phyloP scores from a whole-genome alignment of 1,139 yeast species.

The Suhomyces bolitotheri region DNA sequence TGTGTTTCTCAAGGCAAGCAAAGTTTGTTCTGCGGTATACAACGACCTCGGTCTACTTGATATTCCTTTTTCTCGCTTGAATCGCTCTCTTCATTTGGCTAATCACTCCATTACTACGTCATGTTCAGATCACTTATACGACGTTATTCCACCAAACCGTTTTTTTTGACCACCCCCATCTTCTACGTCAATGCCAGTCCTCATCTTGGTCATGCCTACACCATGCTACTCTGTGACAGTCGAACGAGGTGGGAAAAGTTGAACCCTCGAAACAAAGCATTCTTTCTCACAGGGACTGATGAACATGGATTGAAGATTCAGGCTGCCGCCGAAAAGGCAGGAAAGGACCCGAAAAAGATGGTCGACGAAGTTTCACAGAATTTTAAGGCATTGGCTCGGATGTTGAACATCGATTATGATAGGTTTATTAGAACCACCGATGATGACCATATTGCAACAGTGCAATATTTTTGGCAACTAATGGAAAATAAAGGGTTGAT shows the following conservation, averaged over 20 bases:
- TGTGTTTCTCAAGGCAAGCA: no score
- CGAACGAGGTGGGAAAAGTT: slow-evolving; percentile 69
- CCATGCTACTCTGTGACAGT: slow-evolving; percentile 83
- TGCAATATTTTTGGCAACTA: slow-evolving; percentile 65
- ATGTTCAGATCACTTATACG: slow-evolving; percentile 2
- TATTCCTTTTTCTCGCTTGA: no score
- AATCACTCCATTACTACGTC: no score
- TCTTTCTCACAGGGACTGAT: slow-evolving; percentile 89
- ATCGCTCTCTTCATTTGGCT: no score
- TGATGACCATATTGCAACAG: slow-evolving; percentile 67
- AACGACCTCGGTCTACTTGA: no score
- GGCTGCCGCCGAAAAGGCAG: slow-evolving; percentile 58
- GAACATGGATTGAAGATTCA: slow-evolving; percentile 96
- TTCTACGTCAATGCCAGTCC: slow-evolving; percentile 96
- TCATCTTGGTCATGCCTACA: slow-evolving; percentile 89
- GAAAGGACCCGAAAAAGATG: slow-evolving; percentile 58
- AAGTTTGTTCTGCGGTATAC: no score
- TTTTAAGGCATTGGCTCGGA: slow-evolving; percentile 61
- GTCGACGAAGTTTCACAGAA: slow-evolving; percentile 70
- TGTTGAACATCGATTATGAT: slow-evolving; percentile 60
- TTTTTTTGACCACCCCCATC: slow-evolving; percentile 85
- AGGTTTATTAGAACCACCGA: slow-evolving; percentile 93
- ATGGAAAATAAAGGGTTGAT: slow-evolving; percentile 64
- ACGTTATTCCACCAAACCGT: slow-evolving; percentile 26
- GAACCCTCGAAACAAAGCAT: slow-evolving; percentile 38